A percentile compares a stretch with the other conserved stretches of the same genome.
Conservation (phyloP, 345 rosid species). For the Pistacia integerrima region DNA sequence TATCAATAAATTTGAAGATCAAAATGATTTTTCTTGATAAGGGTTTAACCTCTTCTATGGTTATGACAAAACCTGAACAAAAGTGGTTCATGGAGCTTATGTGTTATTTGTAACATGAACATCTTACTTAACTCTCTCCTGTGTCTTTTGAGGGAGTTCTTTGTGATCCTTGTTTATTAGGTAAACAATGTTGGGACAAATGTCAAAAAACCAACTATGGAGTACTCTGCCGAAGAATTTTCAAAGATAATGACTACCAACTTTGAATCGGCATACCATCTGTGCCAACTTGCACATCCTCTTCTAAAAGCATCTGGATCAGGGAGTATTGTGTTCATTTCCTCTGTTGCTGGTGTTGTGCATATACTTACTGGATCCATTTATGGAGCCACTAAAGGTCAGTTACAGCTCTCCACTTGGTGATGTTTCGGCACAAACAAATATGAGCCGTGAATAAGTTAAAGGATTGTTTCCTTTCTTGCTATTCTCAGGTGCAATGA, state of each 20-base stretch:
- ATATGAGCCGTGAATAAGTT: neutral
- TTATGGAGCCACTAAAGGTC: constrained; percentile 80
- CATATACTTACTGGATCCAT: constrained; percentile 59
- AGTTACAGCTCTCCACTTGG: constrained; percentile 1
- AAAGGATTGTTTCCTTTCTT: neutral
- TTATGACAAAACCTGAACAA: neutral
- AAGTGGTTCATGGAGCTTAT: neutral
- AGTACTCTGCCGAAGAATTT: constrained; percentile 66
- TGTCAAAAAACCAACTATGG: constrained; percentile 74
- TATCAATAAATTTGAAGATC: neutral
- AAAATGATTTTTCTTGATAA: too few species aligned
- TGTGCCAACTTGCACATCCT: constrained; percentile 82
- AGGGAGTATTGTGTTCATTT: constrained; percentile 82
- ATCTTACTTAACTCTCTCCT: neutral
- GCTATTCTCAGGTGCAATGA: constrained; percentile 60
- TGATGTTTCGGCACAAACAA: neutral
- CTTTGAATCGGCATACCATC: constrained; percentile 75
- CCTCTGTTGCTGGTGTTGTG: constrained; percentile 70
- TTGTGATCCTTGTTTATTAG: constrained; percentile 35
- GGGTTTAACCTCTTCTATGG: neutral
- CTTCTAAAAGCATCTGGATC: constrained; percentile 79
- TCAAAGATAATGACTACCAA: constrained; percentile 63
- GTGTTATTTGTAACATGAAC: neutral
- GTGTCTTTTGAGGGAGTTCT: neutral
- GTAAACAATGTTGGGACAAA: constrained; percentile 89